phyloP scores from a whole-genome alignment of 2,329 filamentous ascomycete species.

The Clonostachys byssicola region DNA sequence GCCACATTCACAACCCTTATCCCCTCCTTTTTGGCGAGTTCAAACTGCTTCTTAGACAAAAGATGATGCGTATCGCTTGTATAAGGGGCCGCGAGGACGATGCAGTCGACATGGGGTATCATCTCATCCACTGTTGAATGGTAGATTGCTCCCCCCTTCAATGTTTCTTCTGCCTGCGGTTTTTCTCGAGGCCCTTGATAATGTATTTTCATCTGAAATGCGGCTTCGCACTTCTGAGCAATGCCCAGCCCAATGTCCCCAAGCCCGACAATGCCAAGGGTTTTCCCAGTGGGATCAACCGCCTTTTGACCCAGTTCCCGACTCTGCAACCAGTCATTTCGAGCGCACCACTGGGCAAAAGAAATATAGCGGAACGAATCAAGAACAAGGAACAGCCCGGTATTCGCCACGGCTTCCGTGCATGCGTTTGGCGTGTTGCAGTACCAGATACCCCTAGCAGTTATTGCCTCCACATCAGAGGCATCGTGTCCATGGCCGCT shows the following conservation, averaged over 20 bases:
- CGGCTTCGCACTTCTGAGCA: conserved; percentile 7
- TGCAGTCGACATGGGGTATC: conserved; percentile 28
- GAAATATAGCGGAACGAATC: conserved; percentile 36
- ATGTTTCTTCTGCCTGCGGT: conserved; percentile 16
- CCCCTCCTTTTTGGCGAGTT: conserved; percentile 6
- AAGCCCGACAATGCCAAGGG: conserved; percentile 38
- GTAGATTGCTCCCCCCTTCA: conserved; percentile 26
- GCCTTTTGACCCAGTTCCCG: conserved; percentile 15
- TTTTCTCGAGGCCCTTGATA: conserved; percentile 30
- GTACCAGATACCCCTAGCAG: conserved; percentile 39
- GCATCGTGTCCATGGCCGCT: conserved; percentile 9
- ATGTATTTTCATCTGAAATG: conserved; percentile 31
- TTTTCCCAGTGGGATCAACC: conserved; percentile 31
- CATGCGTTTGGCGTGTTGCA: conserved; percentile 49
- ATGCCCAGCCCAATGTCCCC: conserved; percentile 27
- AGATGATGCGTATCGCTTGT: conserved; percentile 9
- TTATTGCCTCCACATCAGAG: conserved; percentile 33
- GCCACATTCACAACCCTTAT: conserved; percentile 11
- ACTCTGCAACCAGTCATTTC: conserved; percentile 26
- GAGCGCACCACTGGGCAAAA: conserved; percentile 25
- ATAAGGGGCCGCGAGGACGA: conserved; percentile 16
- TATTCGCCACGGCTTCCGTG: conserved; percentile 43
- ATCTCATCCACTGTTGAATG: conserved; percentile 26
- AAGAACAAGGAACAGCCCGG: conserved; percentile 27
- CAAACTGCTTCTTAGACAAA: conserved; percentile 2